phyloP scores from a whole-genome alignment of 2,329 filamentous ascomycete genomes.

The Fonsecaea pugnacius region DNA sequence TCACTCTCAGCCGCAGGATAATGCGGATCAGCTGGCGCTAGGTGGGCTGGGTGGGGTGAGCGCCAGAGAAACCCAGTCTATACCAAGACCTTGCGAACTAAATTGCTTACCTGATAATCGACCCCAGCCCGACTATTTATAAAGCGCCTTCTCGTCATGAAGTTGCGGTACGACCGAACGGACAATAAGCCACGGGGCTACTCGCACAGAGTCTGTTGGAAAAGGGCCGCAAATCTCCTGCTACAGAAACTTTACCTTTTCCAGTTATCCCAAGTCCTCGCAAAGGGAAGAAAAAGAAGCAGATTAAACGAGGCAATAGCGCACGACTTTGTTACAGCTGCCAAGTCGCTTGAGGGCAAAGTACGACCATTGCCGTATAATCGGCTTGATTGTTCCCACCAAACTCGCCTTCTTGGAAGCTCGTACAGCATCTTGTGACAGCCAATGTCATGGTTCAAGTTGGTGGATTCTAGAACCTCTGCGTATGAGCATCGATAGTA shows the following conservation, averaged over 20 bases:
- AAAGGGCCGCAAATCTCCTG: neutral
- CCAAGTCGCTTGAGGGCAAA: conserved; percentile 17
- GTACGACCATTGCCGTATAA: neutral
- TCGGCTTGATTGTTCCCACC: neutral
- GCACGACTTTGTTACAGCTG: conserved; percentile 6
- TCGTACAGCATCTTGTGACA: conserved; percentile 8
- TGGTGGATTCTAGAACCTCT: neutral
- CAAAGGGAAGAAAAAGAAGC: neutral
- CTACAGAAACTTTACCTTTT: neutral
- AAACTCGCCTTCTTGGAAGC: neutral
- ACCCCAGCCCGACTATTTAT: conserved; percentile 29
- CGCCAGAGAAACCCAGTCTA: neutral
- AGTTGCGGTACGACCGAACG: neutral
- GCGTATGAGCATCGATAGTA: neutral
- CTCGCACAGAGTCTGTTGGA: neutral
- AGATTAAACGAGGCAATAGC: neutral
- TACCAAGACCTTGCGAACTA: neutral
- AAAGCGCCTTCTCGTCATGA: conserved; percentile 14
- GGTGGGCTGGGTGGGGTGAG: neutral
- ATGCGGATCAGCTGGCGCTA: neutral
- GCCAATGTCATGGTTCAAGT: neutral
- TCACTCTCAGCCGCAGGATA: conserved; percentile 25
- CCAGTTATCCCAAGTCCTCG: neutral
- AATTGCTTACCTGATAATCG: conserved; percentile 29
- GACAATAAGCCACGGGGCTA: neutral